These are phyloP conservation scores for Tuber melanosporum DNA, from an alignment of 495 filamentous ascomycete genomes.

Conservation along the genomic window DNA sequence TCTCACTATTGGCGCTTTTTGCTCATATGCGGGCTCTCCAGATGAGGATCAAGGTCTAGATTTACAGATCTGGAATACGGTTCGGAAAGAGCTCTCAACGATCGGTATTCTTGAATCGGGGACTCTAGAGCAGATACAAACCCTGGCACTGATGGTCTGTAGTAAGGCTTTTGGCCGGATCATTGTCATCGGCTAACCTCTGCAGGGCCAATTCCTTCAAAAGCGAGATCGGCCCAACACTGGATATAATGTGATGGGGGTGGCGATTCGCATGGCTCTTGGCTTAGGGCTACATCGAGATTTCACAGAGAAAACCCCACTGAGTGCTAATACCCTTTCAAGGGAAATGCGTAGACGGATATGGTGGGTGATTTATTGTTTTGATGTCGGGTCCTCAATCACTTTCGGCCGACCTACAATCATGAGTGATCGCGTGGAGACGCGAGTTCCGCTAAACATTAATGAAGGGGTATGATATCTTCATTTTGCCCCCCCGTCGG, in stretches of 20 bases:
- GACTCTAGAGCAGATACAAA: conserved; percentile 51
- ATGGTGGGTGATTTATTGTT: conserved; percentile 44
- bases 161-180: conserved; percentile 4
- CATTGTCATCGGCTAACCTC: conserved; percentile 18
- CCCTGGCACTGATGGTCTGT: conserved; percentile 46
- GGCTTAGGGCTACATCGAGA: conserved; percentile 48
- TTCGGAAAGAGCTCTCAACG: conserved; percentile 45
- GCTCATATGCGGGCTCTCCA: conserved; percentile 42
- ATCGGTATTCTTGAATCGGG: conserved; percentile 50
- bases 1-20: conserved; percentile 51
- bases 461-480: conserved; percentile 35
- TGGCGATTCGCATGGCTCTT: conserved; percentile 47
- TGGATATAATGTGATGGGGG: conserved; percentile 49
- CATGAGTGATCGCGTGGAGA: conserved; percentile 36
- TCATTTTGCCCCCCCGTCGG: neutral
- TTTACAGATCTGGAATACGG: conserved; percentile 49
- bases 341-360: conserved; percentile 41
- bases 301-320: conserved; percentile 17
- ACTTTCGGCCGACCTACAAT: conserved; percentile 42
- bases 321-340: conserved; percentile 24
- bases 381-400: conserved; percentile 42
- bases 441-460: conserved; percentile 39
- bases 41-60: conserved; percentile 50
- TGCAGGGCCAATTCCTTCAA: conserved; percentile 52
- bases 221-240: conserved; percentile 55